Conservation (phyloP, 192 early-diverging fungal species). For the Linderina pennispora region DNA sequence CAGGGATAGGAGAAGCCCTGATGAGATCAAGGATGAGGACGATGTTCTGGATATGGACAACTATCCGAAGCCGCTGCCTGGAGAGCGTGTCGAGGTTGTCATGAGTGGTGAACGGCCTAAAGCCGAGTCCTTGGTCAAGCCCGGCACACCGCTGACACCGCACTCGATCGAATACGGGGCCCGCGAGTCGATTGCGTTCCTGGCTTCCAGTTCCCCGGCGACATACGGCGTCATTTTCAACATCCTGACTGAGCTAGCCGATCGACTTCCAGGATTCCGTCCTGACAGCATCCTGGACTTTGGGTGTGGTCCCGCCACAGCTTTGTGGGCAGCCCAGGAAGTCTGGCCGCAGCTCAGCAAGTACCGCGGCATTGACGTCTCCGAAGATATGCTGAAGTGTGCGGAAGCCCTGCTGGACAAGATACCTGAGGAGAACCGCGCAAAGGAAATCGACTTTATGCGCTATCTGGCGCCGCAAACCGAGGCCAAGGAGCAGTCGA, state of each 20-base stretch:
- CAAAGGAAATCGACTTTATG: constrained; percentile 43
- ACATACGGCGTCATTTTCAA: constrained; percentile 64
- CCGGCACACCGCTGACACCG: constrained; percentile 37
- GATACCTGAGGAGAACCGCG: not conserved
- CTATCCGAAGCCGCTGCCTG: constrained; percentile 14
- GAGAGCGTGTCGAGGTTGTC: constrained; percentile 20
- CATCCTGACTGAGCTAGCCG: constrained; percentile 57
- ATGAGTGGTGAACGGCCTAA: constrained; percentile 20
- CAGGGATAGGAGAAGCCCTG: too few species aligned
- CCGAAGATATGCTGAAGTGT: constrained; percentile 66
- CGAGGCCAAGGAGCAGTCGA: constrained; percentile 28
- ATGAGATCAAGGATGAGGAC: constrained; percentile 3
- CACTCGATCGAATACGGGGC: constrained; percentile 67
- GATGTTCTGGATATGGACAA: not conserved
- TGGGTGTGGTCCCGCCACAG: constrained; percentile 79
- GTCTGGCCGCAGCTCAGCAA: constrained; percentile 46
- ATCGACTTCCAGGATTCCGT: constrained; percentile 55
- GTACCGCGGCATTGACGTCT: constrained; percentile 67
- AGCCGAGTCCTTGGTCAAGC: constrained; percentile 23
- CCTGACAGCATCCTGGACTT: constrained; percentile 69
- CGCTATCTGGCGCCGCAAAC: constrained; percentile 61
- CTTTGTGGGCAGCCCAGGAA: constrained; percentile 67
- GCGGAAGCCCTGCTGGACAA: constrained; percentile 51
- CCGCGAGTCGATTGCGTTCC: constrained; percentile 66
- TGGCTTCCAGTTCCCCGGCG: constrained; percentile 56